Evolutionary conservation across 2,329 filamentous ascomycete genomes (phyloP).

Genomic region (Talaromyces sp.): DNA sequence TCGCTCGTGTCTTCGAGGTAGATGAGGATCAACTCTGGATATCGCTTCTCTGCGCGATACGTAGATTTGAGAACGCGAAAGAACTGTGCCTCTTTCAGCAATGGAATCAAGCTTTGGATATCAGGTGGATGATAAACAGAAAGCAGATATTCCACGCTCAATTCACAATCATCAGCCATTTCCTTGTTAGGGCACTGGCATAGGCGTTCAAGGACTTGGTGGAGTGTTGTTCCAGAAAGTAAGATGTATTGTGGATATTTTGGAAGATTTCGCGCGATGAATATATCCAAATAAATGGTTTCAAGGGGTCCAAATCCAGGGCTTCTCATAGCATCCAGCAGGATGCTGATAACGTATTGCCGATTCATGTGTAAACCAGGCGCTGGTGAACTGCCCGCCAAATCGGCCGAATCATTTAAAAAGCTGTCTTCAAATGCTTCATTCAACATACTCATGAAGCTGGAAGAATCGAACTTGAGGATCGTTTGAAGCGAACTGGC

Average conservation of each 20-base stretch:
- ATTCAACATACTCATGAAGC: slow-evolving; percentile 90
- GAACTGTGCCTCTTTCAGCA: slow-evolving; percentile 76
- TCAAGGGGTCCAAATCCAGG: slow-evolving; percentile 69
- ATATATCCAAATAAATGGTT: slow-evolving; percentile 96
- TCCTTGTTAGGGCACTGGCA: slow-evolving; percentile 78
- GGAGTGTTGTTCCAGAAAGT: slow-evolving; percentile 78
- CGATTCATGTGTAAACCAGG: slow-evolving; percentile 64
- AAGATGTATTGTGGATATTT: slow-evolving; percentile 97
- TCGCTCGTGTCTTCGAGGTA: slow-evolving; percentile 84
- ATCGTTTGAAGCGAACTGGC: slow-evolving; percentile 83
- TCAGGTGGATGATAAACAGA: slow-evolving; percentile 91
- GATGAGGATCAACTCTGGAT: slow-evolving; percentile 67
- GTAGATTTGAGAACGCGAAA: slow-evolving; percentile 87
- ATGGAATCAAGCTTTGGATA: slow-evolving; percentile 66
- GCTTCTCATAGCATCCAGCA: slow-evolving; percentile 80
- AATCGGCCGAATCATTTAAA: slow-evolving; percentile 69
- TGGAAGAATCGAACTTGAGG: slow-evolving; percentile 81
- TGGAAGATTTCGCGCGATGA: slow-evolving; percentile 88
- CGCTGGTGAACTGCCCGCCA: slow-evolving; percentile 50
- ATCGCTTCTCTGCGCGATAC: slow-evolving; percentile 75
- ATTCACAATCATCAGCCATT: slow-evolving; percentile 85
- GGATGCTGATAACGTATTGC: slow-evolving; percentile 86
- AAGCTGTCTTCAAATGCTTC: slow-evolving; percentile 96
- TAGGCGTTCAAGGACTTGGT: slow-evolving; percentile 72
- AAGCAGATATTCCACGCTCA: slow-evolving; percentile 93